These are phyloP conservation scores for Penicillium bialowiezense DNA, from an alignment of 495 filamentous ascomycete genomes.

Conservation along the genomic window DNA sequence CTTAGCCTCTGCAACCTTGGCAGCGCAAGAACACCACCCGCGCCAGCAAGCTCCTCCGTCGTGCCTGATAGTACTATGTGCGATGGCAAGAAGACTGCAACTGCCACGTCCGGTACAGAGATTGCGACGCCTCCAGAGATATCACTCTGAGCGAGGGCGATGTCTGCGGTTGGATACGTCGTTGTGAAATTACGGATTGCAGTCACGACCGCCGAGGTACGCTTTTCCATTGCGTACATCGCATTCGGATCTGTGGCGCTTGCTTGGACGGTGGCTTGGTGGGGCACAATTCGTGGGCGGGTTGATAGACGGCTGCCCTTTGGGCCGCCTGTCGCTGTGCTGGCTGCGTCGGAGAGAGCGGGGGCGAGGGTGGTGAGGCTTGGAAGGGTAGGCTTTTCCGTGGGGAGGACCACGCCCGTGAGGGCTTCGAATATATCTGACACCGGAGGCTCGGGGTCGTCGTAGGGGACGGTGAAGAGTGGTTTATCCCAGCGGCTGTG, in stretches of 20 bases:
- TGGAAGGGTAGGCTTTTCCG: slow-evolving; percentile 11
- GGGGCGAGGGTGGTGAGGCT: slow-evolving; percentile 22
- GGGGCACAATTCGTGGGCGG: slow-evolving; percentile 59
- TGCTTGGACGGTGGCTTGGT: slow-evolving; percentile 77
- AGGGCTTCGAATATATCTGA: slow-evolving; percentile 80
- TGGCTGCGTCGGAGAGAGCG: slow-evolving; percentile 30
- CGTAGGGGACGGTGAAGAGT: slow-evolving; percentile 82
- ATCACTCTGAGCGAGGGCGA: slow-evolving; percentile 47
- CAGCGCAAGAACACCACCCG: slow-evolving; percentile 56
- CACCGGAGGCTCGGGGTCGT: slow-evolving; percentile 65
- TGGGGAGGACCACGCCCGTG: slow-evolving; percentile 38
- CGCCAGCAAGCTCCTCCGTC: slow-evolving; percentile 43
- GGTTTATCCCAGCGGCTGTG: slow-evolving; percentile 96
- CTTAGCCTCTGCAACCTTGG: slow-evolving; percentile 80
- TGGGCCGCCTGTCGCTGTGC: slow-evolving; percentile 24
- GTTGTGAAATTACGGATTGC: slow-evolving; percentile 63
- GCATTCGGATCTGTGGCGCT: slow-evolving; percentile 67
- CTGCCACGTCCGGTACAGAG: slow-evolving; percentile 39
- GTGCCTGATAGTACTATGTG: slow-evolving; percentile 37
- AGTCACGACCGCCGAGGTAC: slow-evolving; percentile 77
- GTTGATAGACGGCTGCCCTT: slow-evolving; percentile 13
- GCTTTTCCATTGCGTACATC: slow-evolving; percentile 79
- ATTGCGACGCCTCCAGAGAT: slow-evolving; percentile 33
- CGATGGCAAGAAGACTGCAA: slow-evolving; percentile 49
- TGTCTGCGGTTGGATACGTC: slow-evolving; percentile 36